Base-by-base conservation (phyloP, 768 basidiomycete genomes). In the Podaxis mareebaensis region DNA sequence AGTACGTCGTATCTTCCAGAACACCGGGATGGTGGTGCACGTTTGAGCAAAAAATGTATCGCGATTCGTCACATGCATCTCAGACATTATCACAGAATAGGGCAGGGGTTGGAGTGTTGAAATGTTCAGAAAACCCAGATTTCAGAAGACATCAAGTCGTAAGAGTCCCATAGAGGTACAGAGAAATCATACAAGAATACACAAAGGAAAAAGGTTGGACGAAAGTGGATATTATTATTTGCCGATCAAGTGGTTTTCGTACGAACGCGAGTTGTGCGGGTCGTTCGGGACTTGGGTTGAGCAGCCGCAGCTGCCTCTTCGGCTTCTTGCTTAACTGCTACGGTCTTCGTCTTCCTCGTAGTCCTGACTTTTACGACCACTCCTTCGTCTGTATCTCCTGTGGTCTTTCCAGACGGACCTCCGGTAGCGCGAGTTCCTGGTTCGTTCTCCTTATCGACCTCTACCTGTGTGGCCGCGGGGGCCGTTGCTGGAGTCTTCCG, bases 381-480 rank as follows among this genome's bases (percentile, higher is more conserved):
- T 0, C 70, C 74, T 22, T 75, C 72, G 10, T 74, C 74, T 12
- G 65, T 70, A 13, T 71, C 73, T 15, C 57, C 72, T 15, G 53
- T 58, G 33, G 70, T 61, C 17, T 65, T 69, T 0, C 65, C 67
- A 13, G 66, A 68, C 3, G 70, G 65, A 5, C 72, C 73, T 28
- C 44, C 58, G 2, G 30, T 13, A 26, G 59, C 11, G 22, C 28
- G 26, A 24, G 10, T 58, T 46, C 63, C 52, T 1, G 76, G 73
- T 0, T 77, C 68, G 58, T 81, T 81, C 69, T 81, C 80, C 64
- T 83, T 81, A 58, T 81, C 75, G 4, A 71, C 72, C 7, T 64
- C 70, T 6, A 69, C 67, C 39, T 72, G 68, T 39, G 65, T 67
- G 2, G 73, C 74, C 26, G 75, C 72, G 36, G 78, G 75, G 17